phyloP scores from a whole-genome alignment of 441 rosid species.

The Adansonia rubrostipa region DNA sequence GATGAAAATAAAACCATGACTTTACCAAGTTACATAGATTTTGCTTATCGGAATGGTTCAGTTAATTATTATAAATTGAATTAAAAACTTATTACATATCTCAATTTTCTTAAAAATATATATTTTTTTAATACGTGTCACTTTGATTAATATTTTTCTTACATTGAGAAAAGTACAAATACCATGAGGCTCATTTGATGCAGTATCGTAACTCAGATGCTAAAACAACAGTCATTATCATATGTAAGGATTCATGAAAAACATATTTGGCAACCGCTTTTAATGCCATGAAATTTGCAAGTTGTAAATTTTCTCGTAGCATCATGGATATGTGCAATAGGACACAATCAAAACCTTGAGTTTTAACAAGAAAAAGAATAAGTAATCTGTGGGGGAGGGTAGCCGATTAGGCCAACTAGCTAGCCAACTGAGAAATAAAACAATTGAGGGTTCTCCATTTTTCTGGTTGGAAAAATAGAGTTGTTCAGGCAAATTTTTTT shows the following conservation, averaged over 20 bases:
- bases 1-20: background rate
- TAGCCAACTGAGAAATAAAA: no score
- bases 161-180: background rate
- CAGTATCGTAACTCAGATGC: constrained; percentile 15
- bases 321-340: background rate
- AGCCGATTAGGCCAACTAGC: background rate
- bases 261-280: constrained; percentile 1
- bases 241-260: background rate
- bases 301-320: background rate
- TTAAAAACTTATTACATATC: no score
- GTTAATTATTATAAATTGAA: no score
- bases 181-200: constrained; percentile 1
- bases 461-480: no score
- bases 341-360: background rate
- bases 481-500: no score
- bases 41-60: background rate
- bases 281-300: constrained; percentile 8
- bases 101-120: no score
- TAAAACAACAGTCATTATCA: constrained; percentile 4
- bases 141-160: background rate
- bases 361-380: background rate
- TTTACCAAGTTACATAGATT: background rate
- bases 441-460: no score
- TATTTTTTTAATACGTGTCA: background rate
- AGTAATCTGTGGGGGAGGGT: background rate